phyloP scores from a whole-genome alignment of 495 filamentous ascomycete species.

The Aspergillus saccharolyticus region DNA sequence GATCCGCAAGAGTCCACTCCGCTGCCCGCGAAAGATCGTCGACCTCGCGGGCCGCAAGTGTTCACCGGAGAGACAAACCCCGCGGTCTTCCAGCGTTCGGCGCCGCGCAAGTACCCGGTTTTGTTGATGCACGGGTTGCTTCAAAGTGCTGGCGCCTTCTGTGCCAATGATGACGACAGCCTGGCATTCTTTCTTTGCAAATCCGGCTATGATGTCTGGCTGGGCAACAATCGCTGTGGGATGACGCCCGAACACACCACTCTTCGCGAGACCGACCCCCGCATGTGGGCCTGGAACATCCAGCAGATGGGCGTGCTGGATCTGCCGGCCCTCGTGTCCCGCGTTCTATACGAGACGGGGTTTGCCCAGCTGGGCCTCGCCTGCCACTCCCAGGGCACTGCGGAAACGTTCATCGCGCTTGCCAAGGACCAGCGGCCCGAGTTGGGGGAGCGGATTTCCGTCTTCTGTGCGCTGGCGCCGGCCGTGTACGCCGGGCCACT shows the following conservation, averaged over 20 bases:
- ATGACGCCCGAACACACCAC: conserved; percentile 70
- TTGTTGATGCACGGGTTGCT: conserved; percentile 85
- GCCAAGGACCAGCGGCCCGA: conserved; percentile 91
- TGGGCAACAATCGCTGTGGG: conserved; percentile 92
- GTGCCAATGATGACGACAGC: conserved; percentile 82
- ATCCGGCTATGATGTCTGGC: conserved; percentile 92
- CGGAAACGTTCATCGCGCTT: conserved; percentile 82
- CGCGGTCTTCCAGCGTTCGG: conserved; percentile 2
- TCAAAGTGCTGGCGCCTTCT: conserved; percentile 84
- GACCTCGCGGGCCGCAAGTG: conserved; percentile 28
- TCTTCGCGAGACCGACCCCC: conserved; percentile 67
- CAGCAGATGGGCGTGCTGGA: conserved; percentile 90
- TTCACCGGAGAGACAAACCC: conserved; percentile 24
- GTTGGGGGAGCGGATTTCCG: conserved; percentile 74
- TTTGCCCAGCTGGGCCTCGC: conserved; percentile 81
- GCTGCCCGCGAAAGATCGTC: conserved; percentile 34
- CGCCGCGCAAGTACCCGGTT: conserved; percentile 73
- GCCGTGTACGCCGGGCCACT: conserved; percentile 88
- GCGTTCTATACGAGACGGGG: conserved; percentile 75
- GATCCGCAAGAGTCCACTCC: conserved; percentile 68
- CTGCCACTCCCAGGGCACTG: conserved; percentile 88
- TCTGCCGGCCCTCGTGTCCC: conserved; percentile 79
- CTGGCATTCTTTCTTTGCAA: conserved; percentile 91
- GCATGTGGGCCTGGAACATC: conserved; percentile 98
- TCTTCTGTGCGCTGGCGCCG: conserved; percentile 90